Evolutionary conservation across 2,329 filamentous ascomycete genomes (phyloP), one percentile per base, ranked within the genome.

Genomic region (Fusarium newnesense): DNA sequence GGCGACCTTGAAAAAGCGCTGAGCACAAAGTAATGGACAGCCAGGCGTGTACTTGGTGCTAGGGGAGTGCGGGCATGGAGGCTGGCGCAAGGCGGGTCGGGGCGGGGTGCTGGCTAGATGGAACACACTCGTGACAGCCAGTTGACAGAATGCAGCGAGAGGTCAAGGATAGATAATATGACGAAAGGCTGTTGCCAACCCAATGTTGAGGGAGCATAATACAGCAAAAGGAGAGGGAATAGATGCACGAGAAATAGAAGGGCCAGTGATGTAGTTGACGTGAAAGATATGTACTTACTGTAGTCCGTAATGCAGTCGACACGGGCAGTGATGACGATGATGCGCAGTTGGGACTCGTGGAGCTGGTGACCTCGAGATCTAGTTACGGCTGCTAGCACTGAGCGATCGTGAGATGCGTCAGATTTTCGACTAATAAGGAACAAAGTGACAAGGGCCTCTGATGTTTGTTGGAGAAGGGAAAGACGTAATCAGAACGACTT

Each of bases 121-220:
- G 77, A 78, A 77, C 74, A 79, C 73, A 68, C 78, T 79, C 78
- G 77, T 79, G 78, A 79, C 78, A 77, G 74, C 75, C 75, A 71
- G 73, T 72, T 64, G 62, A 77, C 66, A 71, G 70, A 74, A 76
- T 68, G 68, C 69, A 70, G 67, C 68, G 64, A 56, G 64, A 60
- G 46, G 42, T 59, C 43, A 65, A 60, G 44, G 44, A 65, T 19
- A 66, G 44, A 65, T 19, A 66, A 58, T 53, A 57, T 44, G 34
- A 56, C 39, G 70, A 60, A 52, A 66, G 56, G 64, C 32, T 49
- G 53, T 63, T 69, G 24, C 44, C 60, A 47, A 46, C 49, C 26
- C 37, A 42, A 53, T 53, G 26, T 59, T 46, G 50, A 59, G 40
- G 21, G 44, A 40, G 52, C 28, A 34, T 26, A 50, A 21, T 43